A percentile compares a stretch with the other conserved stretches of the same genome.
These are phyloP conservation scores for Acanthamoeba castellanii DNA, from an alignment of 208 protist species.

Conservation along the genomic window DNA sequence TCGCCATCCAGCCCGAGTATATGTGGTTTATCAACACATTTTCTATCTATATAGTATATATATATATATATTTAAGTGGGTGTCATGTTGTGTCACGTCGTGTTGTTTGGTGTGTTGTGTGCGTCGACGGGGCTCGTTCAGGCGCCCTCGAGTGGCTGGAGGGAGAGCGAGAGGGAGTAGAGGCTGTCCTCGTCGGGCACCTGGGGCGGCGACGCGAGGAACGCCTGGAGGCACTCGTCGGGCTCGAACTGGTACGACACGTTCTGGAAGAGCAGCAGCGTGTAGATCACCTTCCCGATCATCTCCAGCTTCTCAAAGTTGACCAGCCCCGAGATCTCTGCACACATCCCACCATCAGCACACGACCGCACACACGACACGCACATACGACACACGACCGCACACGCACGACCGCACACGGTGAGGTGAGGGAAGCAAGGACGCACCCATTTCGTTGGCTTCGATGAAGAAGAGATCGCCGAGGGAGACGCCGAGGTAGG, in stretches of 20 bases:
- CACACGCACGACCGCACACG: neutral
- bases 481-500: conserved; percentile 26
- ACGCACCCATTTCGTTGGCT: neutral
- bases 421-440: neutral
- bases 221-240: neutral
- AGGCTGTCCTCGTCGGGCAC: neutral
- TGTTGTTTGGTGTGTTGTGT: too few species aligned
- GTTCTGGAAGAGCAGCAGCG: neutral
- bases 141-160: neutral
- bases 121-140: too few species aligned
- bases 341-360: neutral
- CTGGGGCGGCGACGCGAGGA: neutral
- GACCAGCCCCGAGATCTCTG: neutral
- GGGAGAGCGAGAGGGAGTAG: neutral
- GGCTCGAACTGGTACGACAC: neutral
- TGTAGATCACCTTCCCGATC: conserved; percentile 9
- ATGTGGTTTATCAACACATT: too few species aligned
- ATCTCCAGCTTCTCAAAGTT: conserved; percentile 63
- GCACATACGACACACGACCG: too few species aligned
- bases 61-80: too few species aligned
- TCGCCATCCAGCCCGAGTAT: too few species aligned
- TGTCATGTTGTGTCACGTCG: too few species aligned
- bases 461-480: conserved; percentile 12
- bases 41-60: too few species aligned
- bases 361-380: too few species aligned